Base-by-base conservation (phyloP, 1,284 basidiomycete genomes). In the Pseudomicrostroma phylloplanum region DNA sequence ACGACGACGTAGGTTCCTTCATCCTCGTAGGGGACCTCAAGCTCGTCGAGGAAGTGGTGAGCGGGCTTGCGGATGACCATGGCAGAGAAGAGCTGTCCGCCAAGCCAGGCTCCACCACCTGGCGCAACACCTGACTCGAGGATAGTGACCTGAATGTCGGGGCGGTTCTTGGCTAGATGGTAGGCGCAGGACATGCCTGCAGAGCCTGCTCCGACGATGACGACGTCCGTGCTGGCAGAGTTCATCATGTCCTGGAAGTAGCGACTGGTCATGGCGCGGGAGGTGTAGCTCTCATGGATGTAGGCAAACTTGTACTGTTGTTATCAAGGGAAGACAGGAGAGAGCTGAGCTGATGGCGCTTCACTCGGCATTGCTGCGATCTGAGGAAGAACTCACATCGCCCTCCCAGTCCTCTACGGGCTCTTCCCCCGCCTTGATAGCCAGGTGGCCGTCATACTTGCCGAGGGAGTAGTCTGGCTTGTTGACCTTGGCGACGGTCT, bases 31-130 rank as follows among this genome's bases (percentile, higher is more conserved):
- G 87, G 85, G 19, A 91, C 85, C 30, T 86, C 88, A 56, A 91
- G 77, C 79, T 89, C 87, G 23, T 82, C 80, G 55, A 91, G 83
- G 82, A 91, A 88, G 58, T 82, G 81, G 76, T 91, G 85, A 0
- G 88, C 89, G 0, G 76, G 90, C 81, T 91, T 91, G 65, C 89
- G 86, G 60, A 91, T 86, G 55, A 91, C 89, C 89, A 91, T 91
- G 0, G 88, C 86, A 1, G 85, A 86, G 89, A 91, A 90, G 58
- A 91, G 82, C 80, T 91, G 89, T 1, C 89, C 89, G 56, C 54
- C 72, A 48, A 74, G 64, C 74, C 74, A 76, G 3, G 72, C 73
- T 21, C 74, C 74, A 17, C 74, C 74, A 56, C 89, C 87, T n/a
- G 90, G 89, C 0, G 89, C 86, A 25, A 91, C 89, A 67, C 84